Evolutionary conservation across 1,284 basidiomycete species (phyloP), one percentile per base, ranked within the genome.

Genomic region (Ganoderma boninense): DNA sequence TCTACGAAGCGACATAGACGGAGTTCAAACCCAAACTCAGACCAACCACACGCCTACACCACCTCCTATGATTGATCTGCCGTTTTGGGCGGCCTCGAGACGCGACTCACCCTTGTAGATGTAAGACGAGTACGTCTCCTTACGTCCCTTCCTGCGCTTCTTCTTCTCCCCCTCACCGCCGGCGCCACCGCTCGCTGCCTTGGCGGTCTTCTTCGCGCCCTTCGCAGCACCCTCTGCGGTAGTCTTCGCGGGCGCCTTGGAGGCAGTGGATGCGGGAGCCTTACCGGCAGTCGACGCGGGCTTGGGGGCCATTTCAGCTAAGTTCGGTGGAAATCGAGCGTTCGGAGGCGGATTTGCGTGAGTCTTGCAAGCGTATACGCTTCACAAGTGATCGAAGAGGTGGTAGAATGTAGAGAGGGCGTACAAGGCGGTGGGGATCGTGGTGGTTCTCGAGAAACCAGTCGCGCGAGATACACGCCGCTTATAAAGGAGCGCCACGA

Each of bases 101-200:
- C 26, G 62, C 62, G 62, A 81, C 87, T 70, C 71, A 93, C 93
- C 93, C 83, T 96, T 97, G 90, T 97, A 97, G 82, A 97, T 96
- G 87, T 97, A 97, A 5, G 95, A 96, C 66, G 93, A 94, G 87
- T 96, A 97, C 20, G 95, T 96, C 86, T 97, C 95, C 89, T 94
- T 95, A 82, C 93, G 87, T 72, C 91, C 83, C 87, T 96, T 97
- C 87, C 93, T 93, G 84, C 93, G 88, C 91, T 96, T 96, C 92
- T 97, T 96, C 80, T 94, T 91, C 68, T 89, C 91, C 52, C 88
- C 88, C 70, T 90, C 92, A 72, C 86, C 89, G 64, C 87, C 88
- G 70, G 69, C 62, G 32, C 59, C 71, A 62, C 87, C 84, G 14
- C 40, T 42, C 26, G 86, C 84, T 10, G 90, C 96, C 89, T 96